Evolutionary conservation across 352 stramenopile genomes (phyloP).

Genomic region (Phytophthora fragariaefolia): DNA sequence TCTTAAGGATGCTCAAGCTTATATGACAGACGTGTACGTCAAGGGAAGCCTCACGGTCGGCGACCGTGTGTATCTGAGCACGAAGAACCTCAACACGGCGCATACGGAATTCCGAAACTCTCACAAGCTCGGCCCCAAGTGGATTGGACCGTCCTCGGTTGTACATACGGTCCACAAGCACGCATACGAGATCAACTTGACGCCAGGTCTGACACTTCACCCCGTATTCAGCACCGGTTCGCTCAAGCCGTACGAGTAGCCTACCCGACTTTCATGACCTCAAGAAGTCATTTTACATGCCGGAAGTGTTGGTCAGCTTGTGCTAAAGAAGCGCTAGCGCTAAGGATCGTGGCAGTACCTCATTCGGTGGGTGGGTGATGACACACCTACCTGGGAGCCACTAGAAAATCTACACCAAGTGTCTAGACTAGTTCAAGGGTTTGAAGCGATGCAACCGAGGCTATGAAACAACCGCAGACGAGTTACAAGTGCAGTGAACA

Average conservation of each 20-base stretch:
- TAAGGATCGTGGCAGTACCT: not conserved
- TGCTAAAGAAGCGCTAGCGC: not conserved
- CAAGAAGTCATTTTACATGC: conserved; percentile 15
- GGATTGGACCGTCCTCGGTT: conserved; percentile 24
- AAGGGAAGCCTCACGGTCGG: conserved; percentile 12
- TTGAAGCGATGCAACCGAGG: not conserved
- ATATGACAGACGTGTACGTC: conserved; percentile 26
- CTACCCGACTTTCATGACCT: too few relatives aligned
- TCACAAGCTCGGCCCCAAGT: conserved; percentile 20
- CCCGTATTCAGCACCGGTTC: conserved; percentile 21
- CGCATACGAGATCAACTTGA: conserved; percentile 27
- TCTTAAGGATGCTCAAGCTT: conserved; percentile 12
- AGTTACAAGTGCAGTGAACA: too few relatives aligned
- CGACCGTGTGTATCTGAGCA: conserved; percentile 22
- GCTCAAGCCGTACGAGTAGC: conserved; percentile 2
- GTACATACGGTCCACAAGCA: conserved; percentile 22
- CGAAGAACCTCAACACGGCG: conserved; percentile 17
- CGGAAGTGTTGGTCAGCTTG: conserved; percentile 7
- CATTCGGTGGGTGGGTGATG: conserved; percentile 17
- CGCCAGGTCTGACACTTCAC: conserved; percentile 12
- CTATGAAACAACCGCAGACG: not conserved
- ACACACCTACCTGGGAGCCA: conserved; percentile 3
- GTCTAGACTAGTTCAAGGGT: conserved; percentile 4
- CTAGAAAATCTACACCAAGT: conserved; percentile 22
- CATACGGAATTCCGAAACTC: conserved; percentile 24